These are phyloP conservation scores for Vitis amurensis DNA, from an alignment of 164 flowering plant genomes.

Conservation along the genomic window DNA sequence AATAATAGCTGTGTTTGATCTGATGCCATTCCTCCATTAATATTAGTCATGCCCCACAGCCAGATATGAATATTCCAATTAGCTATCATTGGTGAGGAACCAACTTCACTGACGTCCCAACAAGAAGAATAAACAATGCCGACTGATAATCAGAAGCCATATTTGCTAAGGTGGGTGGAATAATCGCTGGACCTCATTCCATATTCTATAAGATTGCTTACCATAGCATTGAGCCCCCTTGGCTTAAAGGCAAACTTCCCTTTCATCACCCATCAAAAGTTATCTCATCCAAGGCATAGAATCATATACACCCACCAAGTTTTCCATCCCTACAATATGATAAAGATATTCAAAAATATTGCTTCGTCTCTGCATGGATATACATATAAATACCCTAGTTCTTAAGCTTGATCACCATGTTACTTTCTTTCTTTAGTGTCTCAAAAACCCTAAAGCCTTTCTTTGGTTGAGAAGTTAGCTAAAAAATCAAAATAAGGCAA, in stretches of 20 bases:
- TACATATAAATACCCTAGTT: conserved; percentile 13
- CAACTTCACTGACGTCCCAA: not conserved
- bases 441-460: not conserved
- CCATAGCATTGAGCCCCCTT: conserved; percentile 7
- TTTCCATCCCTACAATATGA: not conserved
- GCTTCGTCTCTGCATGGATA: not conserved
- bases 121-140: conserved; percentile 6
- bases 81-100: not conserved
- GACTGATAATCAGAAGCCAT: conserved; percentile 1
- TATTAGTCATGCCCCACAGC: not conserved
- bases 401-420: conserved; percentile 2
- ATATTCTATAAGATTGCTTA: conserved; percentile 27
- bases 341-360: not conserved
- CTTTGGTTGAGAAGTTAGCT: not conserved
- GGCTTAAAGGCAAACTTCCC: conserved; percentile 23
- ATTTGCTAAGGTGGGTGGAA: conserved; percentile 36
- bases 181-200: conserved; percentile 45
- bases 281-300: conserved; percentile 26
- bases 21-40: not conserved
- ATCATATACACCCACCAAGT: conserved; percentile 31
- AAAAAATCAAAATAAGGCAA: not conserved
- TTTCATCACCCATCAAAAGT: conserved; percentile 21
- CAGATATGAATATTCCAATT: not conserved
- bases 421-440: not conserved
- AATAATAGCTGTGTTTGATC: not conserved